These are phyloP conservation scores for Aspergillus luchuensis DNA, from an alignment of 2,329 filamentous ascomycete species.

Conservation along the genomic window DNA sequence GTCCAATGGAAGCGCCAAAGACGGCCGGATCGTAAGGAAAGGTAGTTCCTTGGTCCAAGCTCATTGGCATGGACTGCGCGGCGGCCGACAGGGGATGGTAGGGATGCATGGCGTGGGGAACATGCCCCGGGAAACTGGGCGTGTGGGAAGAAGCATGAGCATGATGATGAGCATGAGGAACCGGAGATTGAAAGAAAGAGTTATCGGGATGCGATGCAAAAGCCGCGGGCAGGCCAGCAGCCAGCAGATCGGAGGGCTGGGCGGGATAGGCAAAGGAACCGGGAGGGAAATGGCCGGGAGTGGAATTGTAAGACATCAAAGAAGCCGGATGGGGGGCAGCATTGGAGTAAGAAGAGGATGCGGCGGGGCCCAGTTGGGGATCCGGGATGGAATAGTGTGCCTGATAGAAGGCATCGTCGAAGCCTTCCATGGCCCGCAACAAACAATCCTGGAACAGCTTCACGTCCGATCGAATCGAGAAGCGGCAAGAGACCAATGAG, in stretches of 20 bases:
- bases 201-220: conserved; percentile 22
- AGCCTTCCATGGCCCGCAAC: conserved; percentile 18
- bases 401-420: conserved; percentile 20
- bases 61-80: conserved; percentile 17
- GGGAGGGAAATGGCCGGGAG: conserved; percentile 14
- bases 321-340: conserved; percentile 12
- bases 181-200: conserved; percentile 16
- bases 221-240: conserved; percentile 5
- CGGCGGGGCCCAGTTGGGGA: conserved; percentile 8
- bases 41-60: conserved; percentile 20
- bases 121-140: conserved; percentile 20
- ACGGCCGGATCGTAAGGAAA: conserved; percentile 29
- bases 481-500: conserved; percentile 18
- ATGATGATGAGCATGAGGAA: neutral
- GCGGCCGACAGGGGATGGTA: conserved; percentile 28
- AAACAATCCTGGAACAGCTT: conserved; percentile 7
- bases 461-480: conserved; percentile 24
- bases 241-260: conserved; percentile 14
- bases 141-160: neutral
- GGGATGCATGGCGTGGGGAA: conserved; percentile 29
- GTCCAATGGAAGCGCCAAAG: conserved; percentile 25
- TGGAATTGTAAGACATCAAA: conserved; percentile 15
- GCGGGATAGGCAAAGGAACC: conserved; percentile 18
- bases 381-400: conserved; percentile 17
- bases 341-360: conserved; percentile 1